Conservation (phyloP, 352 stramenopile genomes). For the Phytophthora lateralis region DNA sequence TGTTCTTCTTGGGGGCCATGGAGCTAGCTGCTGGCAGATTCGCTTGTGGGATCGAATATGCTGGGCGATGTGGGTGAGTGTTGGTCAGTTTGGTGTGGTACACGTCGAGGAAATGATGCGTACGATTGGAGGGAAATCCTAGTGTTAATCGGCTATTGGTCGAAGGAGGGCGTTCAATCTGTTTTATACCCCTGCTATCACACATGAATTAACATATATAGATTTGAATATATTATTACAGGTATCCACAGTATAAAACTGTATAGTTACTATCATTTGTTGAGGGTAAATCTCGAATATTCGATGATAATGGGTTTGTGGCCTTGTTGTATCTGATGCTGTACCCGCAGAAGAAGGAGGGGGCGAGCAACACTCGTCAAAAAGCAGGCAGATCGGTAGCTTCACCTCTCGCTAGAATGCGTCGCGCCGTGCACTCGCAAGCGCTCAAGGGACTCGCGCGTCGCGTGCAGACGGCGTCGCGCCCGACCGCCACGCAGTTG, state of each 20-base stretch:
- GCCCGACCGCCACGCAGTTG: neutral
- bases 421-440: slow-evolving; percentile 46
- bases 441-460: slow-evolving; percentile 51
- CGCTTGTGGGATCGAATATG: neutral
- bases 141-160: slow-evolving; percentile 15
- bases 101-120: slow-evolving; percentile 4
- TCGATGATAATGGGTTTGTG: slow-evolving; percentile 7
- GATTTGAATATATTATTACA: too few relatives aligned
- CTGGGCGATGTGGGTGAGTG: slow-evolving; percentile 23
- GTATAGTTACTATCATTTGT: neutral
- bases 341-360: slow-evolving; percentile 32
- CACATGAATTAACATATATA: neutral
- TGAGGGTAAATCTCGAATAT: neutral
- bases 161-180: neutral
- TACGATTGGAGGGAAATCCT: slow-evolving; percentile 28
- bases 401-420: slow-evolving; percentile 42
- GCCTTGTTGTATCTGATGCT: slow-evolving; percentile 2
- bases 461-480: slow-evolving; percentile 11
- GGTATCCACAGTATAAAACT: too few relatives aligned
- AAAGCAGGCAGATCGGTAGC: slow-evolving; percentile 10
- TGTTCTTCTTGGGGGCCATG: slow-evolving; percentile 80
- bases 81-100: slow-evolving; percentile 19
- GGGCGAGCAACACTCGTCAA: slow-evolving; percentile 25
- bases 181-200: neutral
- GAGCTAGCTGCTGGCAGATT: neutral